Conservation (phyloP, 208 protist species). For the Leishmania gerbilli region DNA sequence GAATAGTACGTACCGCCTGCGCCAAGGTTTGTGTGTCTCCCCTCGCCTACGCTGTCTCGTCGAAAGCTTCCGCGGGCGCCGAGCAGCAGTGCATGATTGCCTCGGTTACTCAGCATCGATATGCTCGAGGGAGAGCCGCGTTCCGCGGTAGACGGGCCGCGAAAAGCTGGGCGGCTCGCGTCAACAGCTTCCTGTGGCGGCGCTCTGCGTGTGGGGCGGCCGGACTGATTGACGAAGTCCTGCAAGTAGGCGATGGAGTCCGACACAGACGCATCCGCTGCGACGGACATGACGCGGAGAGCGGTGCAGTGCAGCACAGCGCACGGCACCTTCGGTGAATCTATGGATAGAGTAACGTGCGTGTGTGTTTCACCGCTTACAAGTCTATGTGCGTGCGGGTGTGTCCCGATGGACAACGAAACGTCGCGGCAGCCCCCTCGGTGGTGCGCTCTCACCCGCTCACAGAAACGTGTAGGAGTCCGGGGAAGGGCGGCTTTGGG, state of each 20-base stretch:
- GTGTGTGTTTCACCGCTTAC: background rate
- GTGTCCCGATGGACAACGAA: background rate
- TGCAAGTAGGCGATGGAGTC: slow-evolving; percentile 40
- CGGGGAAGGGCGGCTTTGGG: background rate
- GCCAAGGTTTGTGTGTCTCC: background rate
- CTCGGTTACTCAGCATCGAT: background rate
- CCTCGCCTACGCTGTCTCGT: background rate
- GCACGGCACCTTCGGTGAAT: background rate
- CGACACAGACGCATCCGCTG: slow-evolving; percentile 17
- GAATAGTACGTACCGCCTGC: background rate
- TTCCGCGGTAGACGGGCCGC: background rate
- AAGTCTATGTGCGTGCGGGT: background rate
- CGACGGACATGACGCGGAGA: slow-evolving; percentile 7
- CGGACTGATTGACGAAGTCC: slow-evolving; percentile 22
- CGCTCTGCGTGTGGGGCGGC: background rate
- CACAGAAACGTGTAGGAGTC: background rate
- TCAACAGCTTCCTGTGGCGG: background rate
- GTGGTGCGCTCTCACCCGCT: background rate
- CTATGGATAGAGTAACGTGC: background rate
- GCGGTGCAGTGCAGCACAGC: background rate
- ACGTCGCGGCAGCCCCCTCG: background rate
- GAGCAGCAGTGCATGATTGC: slow-evolving; percentile 7
- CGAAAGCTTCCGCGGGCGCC: background rate
- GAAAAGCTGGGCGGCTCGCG: background rate
- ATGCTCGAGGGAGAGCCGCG: background rate